Percentiles rank a stretch among this genome's conserved stretches.
phyloP scores from a whole-genome alignment of 2,329 filamentous ascomycete genomes.

The Penicillium sp. region DNA sequence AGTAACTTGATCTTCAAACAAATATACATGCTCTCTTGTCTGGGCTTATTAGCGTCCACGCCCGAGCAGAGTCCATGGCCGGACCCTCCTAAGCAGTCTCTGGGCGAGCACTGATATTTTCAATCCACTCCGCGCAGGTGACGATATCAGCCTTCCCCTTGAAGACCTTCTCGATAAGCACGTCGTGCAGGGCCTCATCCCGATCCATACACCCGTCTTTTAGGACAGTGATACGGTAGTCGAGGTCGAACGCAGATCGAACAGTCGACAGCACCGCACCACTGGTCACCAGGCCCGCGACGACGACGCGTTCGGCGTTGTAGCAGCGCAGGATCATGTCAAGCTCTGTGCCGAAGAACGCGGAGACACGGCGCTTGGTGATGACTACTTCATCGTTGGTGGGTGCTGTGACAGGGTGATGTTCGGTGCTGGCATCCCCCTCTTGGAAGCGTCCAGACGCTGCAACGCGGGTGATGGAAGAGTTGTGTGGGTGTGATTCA shows the following conservation, averaged over 20 bases:
- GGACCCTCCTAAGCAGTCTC: no score
- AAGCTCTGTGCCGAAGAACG: conserved; percentile 39
- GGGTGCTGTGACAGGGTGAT: conserved; percentile 25
- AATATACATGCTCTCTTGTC: no score
- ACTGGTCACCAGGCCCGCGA: conserved; percentile 39
- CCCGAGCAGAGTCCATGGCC: neutral
- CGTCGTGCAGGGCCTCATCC: conserved; percentile 35
- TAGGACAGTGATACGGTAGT: conserved; percentile 39
- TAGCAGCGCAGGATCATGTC: conserved; percentile 38
- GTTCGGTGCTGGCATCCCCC: conserved; percentile 22
- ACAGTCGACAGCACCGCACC: conserved; percentile 44
- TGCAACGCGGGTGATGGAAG: conserved; percentile 19
- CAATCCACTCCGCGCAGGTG: conserved; percentile 33
- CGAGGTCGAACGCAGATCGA: conserved; percentile 39
- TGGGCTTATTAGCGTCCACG: neutral
- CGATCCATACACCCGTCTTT: conserved; percentile 41
- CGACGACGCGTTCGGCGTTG: conserved; percentile 31
- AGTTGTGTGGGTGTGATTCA: conserved; percentile 33
- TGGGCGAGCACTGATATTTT: neutral
- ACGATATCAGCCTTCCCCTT: conserved; percentile 32
- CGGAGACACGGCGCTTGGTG: conserved; percentile 41
- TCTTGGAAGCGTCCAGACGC: conserved; percentile 28
- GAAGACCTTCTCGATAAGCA: conserved; percentile 40
- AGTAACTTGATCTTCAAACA: no score
- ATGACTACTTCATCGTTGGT: conserved; percentile 32